Evolutionary conservation across 1,284 basidiomycete species (phyloP).

Genomic region (Moesziomyces sp.): DNA sequence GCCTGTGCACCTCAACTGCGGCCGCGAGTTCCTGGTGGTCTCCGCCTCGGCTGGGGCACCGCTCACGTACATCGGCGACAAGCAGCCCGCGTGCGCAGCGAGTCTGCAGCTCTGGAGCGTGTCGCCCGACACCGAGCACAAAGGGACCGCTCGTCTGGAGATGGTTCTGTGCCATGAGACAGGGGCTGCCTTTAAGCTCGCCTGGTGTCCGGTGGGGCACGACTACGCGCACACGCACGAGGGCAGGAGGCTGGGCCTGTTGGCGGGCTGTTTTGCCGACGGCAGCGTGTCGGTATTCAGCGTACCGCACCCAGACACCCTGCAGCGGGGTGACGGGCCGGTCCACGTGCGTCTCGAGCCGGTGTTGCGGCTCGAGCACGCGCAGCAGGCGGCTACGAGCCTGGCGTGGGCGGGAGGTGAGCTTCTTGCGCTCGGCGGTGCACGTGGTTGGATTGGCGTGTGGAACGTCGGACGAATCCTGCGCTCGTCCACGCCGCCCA

Average conservation of each 20-base stretch:
- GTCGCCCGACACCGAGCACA: slow-evolving; percentile 17
- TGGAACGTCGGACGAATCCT: slow-evolving; percentile 29
- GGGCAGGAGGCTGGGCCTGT: slow-evolving; percentile 18
- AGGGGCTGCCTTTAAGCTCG: slow-evolving; percentile 31
- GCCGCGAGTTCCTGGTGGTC: slow-evolving; percentile 43
- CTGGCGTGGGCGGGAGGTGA: slow-evolving; percentile 50
- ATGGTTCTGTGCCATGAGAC: slow-evolving; percentile 39
- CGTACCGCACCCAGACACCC: slow-evolving; percentile 25
- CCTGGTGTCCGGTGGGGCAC: slow-evolving; percentile 42
- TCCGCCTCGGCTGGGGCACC: slow-evolving; percentile 23
- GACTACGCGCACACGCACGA: slow-evolving; percentile 6
- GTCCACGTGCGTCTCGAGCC: slow-evolving; percentile 30
- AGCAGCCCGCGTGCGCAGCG: slow-evolving; percentile 9
- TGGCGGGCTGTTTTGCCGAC: slow-evolving; percentile 50
- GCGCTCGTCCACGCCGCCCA: background rate
- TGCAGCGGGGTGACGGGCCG: background rate
- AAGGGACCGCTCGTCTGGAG: slow-evolving; percentile 35
- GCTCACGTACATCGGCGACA: slow-evolving; percentile 28
- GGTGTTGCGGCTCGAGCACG: slow-evolving; percentile 18
- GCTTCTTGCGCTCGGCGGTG: slow-evolving; percentile 34
- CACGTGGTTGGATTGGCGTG: slow-evolving; percentile 39
- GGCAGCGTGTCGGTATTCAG: slow-evolving; percentile 41
- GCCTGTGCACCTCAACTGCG: slow-evolving; percentile 39
- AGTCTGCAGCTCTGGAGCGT: slow-evolving; percentile 55
- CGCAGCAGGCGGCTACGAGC: slow-evolving; percentile 13